Conservation (phyloP, 768 basidiomycete species). For the Kwoniella heveanensis region DNA sequence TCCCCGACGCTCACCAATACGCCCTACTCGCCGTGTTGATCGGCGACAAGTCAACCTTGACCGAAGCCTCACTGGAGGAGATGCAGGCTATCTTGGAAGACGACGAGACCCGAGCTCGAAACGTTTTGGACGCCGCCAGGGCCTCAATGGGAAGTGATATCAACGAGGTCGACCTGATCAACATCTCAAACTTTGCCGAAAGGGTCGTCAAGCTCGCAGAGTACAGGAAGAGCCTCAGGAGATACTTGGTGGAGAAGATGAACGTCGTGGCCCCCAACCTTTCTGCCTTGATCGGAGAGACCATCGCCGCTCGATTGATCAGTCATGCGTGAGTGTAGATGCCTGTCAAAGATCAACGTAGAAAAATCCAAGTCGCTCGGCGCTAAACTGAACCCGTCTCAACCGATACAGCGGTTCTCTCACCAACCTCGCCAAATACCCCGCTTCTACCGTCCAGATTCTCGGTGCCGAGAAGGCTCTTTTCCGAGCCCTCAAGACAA, state of each 20-base stretch:
- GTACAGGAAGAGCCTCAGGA: conserved; percentile 85
- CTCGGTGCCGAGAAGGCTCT: conserved; percentile 97
- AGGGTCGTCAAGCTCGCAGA: conserved; percentile 89
- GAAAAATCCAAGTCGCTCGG: background rate
- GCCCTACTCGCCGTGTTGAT: conserved; percentile 82
- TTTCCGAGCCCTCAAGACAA: conserved; percentile 95
- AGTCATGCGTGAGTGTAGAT: conserved; percentile 68
- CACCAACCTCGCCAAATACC: conserved; percentile 96
- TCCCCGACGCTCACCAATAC: conserved; percentile 87
- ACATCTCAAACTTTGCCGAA: conserved; percentile 86
- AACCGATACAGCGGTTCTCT: conserved; percentile 66
- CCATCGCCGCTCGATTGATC: conserved; percentile 88
- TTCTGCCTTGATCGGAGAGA: conserved; percentile 85
- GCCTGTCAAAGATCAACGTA: background rate
- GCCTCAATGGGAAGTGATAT: conserved; percentile 93
- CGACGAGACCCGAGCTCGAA: conserved; percentile 81
- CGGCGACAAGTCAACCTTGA: conserved; percentile 79
- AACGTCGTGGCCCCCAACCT: conserved; percentile 92
- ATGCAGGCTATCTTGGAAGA: conserved; percentile 79
- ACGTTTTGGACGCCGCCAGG: conserved; percentile 89
- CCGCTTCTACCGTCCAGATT: conserved; percentile 96
- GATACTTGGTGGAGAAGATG: conserved; percentile 95
- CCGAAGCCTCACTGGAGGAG: conserved; percentile 70
- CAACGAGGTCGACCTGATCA: conserved; percentile 90
- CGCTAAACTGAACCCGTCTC: background rate